Percentiles rank a stretch among this genome's conserved stretches.
phyloP scores from a whole-genome alignment of 139 green algal species.

The Asterochloris sp. region DNA sequence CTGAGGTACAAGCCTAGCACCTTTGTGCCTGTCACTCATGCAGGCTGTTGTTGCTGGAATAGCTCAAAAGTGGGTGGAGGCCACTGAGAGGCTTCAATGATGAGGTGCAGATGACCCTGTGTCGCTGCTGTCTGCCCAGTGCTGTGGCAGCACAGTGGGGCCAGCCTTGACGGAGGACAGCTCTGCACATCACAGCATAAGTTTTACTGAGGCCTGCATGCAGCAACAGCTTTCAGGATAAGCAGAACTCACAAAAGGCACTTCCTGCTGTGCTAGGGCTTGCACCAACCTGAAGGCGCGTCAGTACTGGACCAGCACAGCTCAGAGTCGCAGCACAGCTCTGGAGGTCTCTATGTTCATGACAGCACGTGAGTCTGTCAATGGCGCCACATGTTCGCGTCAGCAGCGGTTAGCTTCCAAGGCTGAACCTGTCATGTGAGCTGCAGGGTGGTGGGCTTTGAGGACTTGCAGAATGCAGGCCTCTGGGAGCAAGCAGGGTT shows the following conservation, averaged over 20 bases:
- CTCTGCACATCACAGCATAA: no score
- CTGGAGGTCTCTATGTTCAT: not conserved
- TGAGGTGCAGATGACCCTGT: not conserved
- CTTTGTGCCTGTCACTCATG: not conserved
- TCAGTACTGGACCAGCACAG: not conserved
- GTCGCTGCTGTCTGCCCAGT: not conserved
- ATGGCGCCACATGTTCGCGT: no score
- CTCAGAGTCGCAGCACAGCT: not conserved
- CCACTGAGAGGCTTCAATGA: not conserved
- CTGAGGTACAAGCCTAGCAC: no score
- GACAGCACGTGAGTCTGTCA: not conserved
- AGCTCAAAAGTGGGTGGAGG: not conserved
- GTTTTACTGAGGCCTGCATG: no score
- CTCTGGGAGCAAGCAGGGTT: constrained; percentile 10
- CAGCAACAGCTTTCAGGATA: no score
- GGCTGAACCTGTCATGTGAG: not conserved
- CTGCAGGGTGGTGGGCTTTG: constrained; percentile 8
- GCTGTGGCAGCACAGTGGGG: not conserved
- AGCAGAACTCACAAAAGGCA: not conserved
- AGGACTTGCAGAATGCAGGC: constrained; percentile 15
- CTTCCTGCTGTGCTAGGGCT: not conserved
- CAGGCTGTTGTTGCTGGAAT: not conserved
- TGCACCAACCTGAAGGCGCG: not conserved
- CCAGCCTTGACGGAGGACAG: not conserved
- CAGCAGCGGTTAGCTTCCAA: not conserved